Base-by-base conservation (phyloP, 1,139 yeast genomes). In the Kodamaea alishanica region DNA sequence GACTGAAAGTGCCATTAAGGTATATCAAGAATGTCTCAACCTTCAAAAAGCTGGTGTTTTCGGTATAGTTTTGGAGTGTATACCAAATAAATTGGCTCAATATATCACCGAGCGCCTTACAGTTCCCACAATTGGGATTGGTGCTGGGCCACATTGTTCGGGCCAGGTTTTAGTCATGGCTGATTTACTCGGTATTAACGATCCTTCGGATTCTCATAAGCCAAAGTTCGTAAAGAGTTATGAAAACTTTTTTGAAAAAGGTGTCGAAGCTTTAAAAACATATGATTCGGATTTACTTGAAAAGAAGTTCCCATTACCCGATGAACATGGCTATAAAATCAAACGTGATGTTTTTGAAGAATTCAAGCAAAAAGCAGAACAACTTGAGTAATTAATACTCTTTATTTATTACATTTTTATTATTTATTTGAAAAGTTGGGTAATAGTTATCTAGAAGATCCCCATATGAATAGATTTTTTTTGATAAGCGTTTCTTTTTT, bases 101-200 rank as follows among this genome's bases (percentile, higher is more conserved):
- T 65, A 67, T 42, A 77, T 92, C 32, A 85, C 97, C 0, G 56
- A 69, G 2, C 65, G 67, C 24, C 60, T 89, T 25, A 42, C 58
- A 0, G 68, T 90, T 1, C 97, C 98, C 0, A 87, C 95, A 1
- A 89, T 92, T 47, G 97, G 98, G 6, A 92, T 92, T 38, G 98
- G 98, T 6, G 97, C 97, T 0, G 97, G 98, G 0, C 79, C 82
- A 12, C 64, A 63, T 8, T 83, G 92, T 10, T 79, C 88, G 27
- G 97, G 96, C 0, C 97, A 92, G 58, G 96, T 92, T 1, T 70
- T 92, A 35, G 98, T 92, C 0, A 81, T 85, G 56, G 77, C 89
- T 2, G 98, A 92, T 56, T 56, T 86, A 65, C 66, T 92, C 31
- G 96, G 96, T 0, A 77, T 82, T 84, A 73, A 70, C 22, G 75